phyloP scores from a whole-genome alignment of 192 early-diverging fungal genomes.

The Backusella macrospora region DNA sequence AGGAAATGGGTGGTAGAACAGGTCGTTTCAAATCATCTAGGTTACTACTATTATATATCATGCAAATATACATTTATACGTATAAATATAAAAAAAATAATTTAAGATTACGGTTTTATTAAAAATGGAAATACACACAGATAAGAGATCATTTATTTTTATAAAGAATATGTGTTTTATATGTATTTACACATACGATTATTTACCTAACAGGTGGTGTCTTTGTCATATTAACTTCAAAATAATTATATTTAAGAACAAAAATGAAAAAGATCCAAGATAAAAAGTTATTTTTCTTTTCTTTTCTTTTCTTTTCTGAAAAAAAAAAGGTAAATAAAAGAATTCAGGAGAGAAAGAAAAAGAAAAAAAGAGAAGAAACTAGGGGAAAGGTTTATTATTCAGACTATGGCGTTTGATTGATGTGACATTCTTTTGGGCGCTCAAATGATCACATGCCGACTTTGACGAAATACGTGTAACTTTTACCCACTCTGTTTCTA shows the following conservation, averaged over 20 bases:
- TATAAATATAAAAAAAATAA: background rate
- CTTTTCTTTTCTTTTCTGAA: background rate
- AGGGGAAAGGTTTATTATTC: background rate
- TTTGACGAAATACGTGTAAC: background rate
- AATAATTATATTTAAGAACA: background rate
- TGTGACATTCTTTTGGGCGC: slow-evolving; percentile 16
- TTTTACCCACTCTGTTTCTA: background rate
- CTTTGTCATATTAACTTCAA: background rate
- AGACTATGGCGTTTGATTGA: slow-evolving; percentile 8
- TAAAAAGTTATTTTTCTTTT: background rate
- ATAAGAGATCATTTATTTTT: slow-evolving; percentile 5
- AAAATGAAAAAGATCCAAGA: background rate
- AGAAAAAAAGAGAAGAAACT: background rate
- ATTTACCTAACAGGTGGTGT: background rate
- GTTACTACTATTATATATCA: slow-evolving; percentile 2
- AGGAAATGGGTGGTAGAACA: slow-evolving; percentile 12
- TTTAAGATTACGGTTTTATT: slow-evolving; percentile 3
- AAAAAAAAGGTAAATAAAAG: background rate
- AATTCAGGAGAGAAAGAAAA: slow-evolving; percentile 5
- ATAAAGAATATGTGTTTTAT: background rate
- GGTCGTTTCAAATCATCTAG: slow-evolving; percentile 8
- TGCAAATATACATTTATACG: background rate
- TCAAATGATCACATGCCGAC: background rate
- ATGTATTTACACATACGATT: background rate
- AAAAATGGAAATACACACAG: slow-evolving; percentile 3